These are phyloP conservation scores for Penicillium egyptiacum DNA, from an alignment of 495 filamentous ascomycete species.

Conservation along the genomic window DNA sequence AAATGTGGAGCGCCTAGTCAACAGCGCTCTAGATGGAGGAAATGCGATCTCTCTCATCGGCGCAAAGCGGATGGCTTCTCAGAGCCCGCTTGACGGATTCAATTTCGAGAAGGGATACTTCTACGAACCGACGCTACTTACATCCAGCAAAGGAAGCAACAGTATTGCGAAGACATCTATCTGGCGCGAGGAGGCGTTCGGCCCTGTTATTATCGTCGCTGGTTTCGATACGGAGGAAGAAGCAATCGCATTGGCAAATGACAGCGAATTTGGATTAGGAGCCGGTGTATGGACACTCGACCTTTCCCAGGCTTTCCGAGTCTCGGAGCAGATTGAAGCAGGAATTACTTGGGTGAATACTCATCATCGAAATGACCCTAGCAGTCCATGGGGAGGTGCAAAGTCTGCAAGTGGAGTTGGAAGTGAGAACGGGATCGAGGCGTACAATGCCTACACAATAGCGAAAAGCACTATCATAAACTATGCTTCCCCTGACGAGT, in stretches of 20 bases:
- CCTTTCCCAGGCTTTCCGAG: conserved; percentile 49
- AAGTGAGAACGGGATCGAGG: conserved; percentile 31
- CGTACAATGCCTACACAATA: conserved; percentile 26
- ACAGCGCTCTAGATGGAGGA: conserved; percentile 29
- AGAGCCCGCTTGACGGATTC: conserved; percentile 21
- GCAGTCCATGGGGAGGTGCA: conserved; percentile 29
- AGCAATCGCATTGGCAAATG: conserved; percentile 41
- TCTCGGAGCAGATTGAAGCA: conserved; percentile 48
- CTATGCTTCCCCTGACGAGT: conserved; percentile 22
- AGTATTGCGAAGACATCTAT: conserved; percentile 24
- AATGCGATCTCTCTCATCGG: conserved; percentile 30
- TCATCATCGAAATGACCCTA: conserved; percentile 31
- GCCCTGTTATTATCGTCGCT: conserved; percentile 46
- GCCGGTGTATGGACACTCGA: conserved; percentile 52
- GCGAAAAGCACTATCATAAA: conserved; percentile 29
- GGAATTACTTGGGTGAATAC: conserved; percentile 57
- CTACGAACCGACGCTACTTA: conserved; percentile 57
- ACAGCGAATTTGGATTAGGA: conserved; percentile 44
- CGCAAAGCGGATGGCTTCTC: conserved; percentile 35
- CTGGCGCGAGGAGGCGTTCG: conserved; percentile 50
- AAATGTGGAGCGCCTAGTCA: conserved; percentile 26
- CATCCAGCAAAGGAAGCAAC: conserved; percentile 4
- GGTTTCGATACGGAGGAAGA: conserved; percentile 43
- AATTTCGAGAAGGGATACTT: conserved; percentile 52
- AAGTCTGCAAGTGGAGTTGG: conserved; percentile 28